These are phyloP conservation scores for Phaffomyces antillensis DNA, from an alignment of 805 yeast genomes.

Conservation along the genomic window DNA sequence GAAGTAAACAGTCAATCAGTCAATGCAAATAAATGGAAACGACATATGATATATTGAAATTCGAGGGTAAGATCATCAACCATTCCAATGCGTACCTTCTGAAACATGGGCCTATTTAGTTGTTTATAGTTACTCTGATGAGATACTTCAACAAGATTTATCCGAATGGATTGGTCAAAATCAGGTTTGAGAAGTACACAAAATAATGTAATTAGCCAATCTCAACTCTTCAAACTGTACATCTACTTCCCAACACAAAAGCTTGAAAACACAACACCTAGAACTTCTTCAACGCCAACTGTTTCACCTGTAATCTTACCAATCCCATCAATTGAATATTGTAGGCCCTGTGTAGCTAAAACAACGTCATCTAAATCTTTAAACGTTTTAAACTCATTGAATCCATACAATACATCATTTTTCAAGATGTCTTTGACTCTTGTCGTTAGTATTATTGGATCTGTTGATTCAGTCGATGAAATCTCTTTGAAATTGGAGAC, in stretches of 20 bases:
- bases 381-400: conserved; percentile 51
- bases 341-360: conserved; percentile 70
- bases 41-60: too few species aligned
- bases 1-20: too few species aligned
- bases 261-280: conserved; percentile 84
- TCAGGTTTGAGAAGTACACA: too few species aligned
- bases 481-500: conserved; percentile 40
- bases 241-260: conserved; percentile 97
- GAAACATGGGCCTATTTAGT: too few species aligned
- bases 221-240: too few species aligned
- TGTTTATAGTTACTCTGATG: too few species aligned
- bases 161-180: too few species aligned
- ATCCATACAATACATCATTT: conserved; percentile 72
- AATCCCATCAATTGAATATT: conserved; percentile 72
- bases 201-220: too few species aligned
- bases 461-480: conserved; percentile 42
- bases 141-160: too few species aligned
- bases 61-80: too few species aligned
- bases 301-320: conserved; percentile 90
- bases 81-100: too few species aligned
- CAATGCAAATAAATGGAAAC: too few species aligned
- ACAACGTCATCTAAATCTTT: conserved; percentile 61
- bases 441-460: conserved; percentile 66
- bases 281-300: conserved; percentile 81
- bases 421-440: conserved; percentile 67